These are phyloP conservation scores for Sclerospora graminicola DNA, from an alignment of 352 stramenopile genomes.

Conservation along the genomic window DNA sequence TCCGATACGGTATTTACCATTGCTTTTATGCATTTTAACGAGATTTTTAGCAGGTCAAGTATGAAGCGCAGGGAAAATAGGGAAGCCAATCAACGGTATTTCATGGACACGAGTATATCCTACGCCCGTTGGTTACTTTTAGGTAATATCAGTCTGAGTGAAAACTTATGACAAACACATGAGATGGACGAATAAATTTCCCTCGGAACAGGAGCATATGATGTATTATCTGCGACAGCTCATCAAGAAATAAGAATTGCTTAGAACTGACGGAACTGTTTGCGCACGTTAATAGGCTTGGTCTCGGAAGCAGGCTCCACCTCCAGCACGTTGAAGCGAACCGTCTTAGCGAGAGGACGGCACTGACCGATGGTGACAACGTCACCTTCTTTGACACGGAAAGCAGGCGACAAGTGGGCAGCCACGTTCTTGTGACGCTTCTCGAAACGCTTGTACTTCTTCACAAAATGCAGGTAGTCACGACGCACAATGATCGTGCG, in stretches of 20 bases:
- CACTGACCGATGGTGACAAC: conserved; percentile 99
- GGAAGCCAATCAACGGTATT: too few species aligned
- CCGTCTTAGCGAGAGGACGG: conserved; percentile 98
- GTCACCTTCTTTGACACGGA: conserved; percentile 98
- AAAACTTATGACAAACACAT: too few species aligned
- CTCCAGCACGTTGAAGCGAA: conserved; percentile 99
- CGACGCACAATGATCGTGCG: conserved; percentile 98
- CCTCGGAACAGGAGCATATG: conserved; percentile 13
- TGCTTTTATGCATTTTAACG: too few species aligned
- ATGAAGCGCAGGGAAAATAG: too few species aligned
- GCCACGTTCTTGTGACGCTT: conserved; percentile 99
- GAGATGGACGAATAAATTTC: too few species aligned
- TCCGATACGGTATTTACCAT: too few species aligned
- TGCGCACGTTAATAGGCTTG: conserved; percentile 95
- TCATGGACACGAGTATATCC: too few species aligned
- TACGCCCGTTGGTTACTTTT: too few species aligned
- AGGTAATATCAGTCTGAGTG: too few species aligned
- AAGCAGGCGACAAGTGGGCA: conserved; percentile 95
- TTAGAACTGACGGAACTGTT: conserved; percentile 99
- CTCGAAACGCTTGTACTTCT: conserved; percentile 99
- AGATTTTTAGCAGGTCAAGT: too few species aligned
- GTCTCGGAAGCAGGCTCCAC: conserved; percentile 94
- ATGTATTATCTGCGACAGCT: conserved; percentile 10
- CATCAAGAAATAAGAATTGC: conserved; percentile 16
- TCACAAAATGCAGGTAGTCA: conserved; percentile 99